phyloP scores from a whole-genome alignment of 208 protist species.

The Trypanosoma congolense region DNA sequence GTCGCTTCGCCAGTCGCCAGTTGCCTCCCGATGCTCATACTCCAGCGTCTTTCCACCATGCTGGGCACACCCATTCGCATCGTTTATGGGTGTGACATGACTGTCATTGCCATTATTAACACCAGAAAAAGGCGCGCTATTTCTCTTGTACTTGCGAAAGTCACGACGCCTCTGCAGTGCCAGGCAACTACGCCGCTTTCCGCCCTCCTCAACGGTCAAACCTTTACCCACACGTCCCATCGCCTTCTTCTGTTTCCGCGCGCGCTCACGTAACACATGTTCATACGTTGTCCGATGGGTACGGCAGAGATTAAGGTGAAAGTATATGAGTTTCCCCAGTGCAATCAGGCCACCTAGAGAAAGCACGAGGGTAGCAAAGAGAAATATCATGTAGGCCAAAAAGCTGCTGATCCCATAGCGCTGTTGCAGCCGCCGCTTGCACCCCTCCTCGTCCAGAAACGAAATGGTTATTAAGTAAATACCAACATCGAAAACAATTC shows the following conservation, averaged over 20 bases:
- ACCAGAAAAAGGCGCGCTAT: conserved; percentile 15
- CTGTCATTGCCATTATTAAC: neutral
- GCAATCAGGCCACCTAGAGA: conserved; percentile 27
- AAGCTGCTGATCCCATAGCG: conserved; percentile 7
- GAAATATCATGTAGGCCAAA: conserved; percentile 59
- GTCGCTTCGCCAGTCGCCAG: neutral
- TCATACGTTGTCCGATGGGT: conserved; percentile 68
- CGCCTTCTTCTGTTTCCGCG: conserved; percentile 38
- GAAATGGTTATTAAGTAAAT: conserved; percentile 50
- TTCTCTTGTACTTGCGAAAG: conserved; percentile 51
- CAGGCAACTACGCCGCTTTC: conserved; percentile 27
- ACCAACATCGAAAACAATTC: conserved; percentile 51
- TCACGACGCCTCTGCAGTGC: conserved; percentile 56
- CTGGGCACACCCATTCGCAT: neutral
- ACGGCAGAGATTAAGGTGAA: conserved; percentile 65
- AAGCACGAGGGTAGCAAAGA: conserved; percentile 44
- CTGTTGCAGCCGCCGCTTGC: conserved; percentile 33
- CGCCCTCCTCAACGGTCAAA: conserved; percentile 3
- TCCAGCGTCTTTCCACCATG: neutral
- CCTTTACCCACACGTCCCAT: conserved; percentile 17
- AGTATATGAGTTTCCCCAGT: conserved; percentile 69
- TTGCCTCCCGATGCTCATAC: neutral
- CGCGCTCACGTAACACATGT: conserved; percentile 65
- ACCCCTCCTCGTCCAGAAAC: conserved; percentile 37
- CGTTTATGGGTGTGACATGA: neutral